Evolutionary conservation across 2,329 filamentous ascomycete species (phyloP), one percentile per base, ranked within the genome.

Genomic region (Colletotrichum sp.): DNA sequence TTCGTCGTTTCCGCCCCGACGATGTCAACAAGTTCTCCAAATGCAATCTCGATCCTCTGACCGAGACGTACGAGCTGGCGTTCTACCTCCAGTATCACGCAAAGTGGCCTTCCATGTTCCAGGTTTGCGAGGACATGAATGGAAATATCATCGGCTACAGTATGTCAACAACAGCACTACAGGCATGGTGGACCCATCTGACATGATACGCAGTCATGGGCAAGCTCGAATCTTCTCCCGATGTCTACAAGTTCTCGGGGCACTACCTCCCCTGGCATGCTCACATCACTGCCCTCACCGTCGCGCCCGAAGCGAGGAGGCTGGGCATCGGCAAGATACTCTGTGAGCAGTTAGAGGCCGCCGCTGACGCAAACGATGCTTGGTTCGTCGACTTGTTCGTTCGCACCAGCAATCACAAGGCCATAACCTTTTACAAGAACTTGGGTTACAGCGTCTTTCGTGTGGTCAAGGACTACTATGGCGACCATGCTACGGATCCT

Each of bases 261-360:
- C 95, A 98, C 85, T 98, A 97, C 85, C 93, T 98, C n/a, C 96
- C 96, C n/a, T 98, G 95, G 95, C 97, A 99, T 86, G 96, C 95
- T 24, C 97, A 99, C 84, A 98, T 99, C 81, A 99, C 97, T 6
- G 97, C 96, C 43, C 88, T 99, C 66, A 98, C 97, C 1, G 95
- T 99, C 24, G 93, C 96, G 1, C 97, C 97, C 0, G 91, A 93
- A 70, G 95, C 95, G 64, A 93, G 97, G 33, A 91, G 97, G 57
- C 89, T 97, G 18, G 96, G 97, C 18, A 94, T 98, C 78, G 97
- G 96, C 65, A 95, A 93, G 73, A 93, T 93, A 59, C 88, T 99
- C 47, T 95, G 94, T 0, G 90, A 94, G 79, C 92, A 94, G 70
- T 88, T 99, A 34, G 96, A 98, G 83, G 88, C 89, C n/a, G 93